Evolutionary conservation across 2,329 filamentous ascomycete species (phyloP).

Genomic region (Aspergillus eucalypticola): DNA sequence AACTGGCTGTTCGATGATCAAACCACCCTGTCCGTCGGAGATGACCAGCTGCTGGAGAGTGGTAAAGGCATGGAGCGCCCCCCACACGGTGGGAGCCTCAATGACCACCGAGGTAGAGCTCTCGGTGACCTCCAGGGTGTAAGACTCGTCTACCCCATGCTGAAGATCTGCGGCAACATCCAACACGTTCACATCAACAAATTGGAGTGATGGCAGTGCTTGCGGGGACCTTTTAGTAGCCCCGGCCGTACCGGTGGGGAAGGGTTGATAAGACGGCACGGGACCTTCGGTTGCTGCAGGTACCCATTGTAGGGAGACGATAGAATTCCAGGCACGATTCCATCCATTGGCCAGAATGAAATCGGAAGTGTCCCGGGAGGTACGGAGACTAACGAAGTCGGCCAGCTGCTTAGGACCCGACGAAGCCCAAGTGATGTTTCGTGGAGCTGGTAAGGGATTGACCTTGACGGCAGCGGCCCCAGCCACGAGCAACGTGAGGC

Average conservation of each 20-base stretch:
- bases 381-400: constrained; percentile 41
- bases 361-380: constrained; percentile 29
- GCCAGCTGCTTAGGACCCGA: constrained; percentile 51
- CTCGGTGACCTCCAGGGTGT: constrained; percentile 48
- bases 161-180: constrained; percentile 52
- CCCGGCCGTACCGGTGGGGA: constrained; percentile 46
- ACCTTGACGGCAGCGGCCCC: constrained; percentile 49
- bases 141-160: constrained; percentile 60
- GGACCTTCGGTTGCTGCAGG: constrained; percentile 56
- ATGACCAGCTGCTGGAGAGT: constrained; percentile 60
- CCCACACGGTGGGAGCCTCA: constrained; percentile 54
- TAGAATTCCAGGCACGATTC: constrained; percentile 51
- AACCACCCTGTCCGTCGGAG: constrained; percentile 44
- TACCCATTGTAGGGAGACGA: constrained; percentile 55
- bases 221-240: constrained; percentile 32
- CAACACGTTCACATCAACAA: constrained; percentile 49
- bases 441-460: constrained; percentile 57
- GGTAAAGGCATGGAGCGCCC: constrained; percentile 57
- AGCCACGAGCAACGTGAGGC: constrained; percentile 34
- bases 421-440: constrained; percentile 54
- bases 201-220: constrained; percentile 36
- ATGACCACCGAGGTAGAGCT: constrained; percentile 48
- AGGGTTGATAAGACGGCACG: constrained; percentile 51
- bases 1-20: constrained; percentile 57
- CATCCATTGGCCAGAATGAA: constrained; percentile 50